Evolutionary conservation across 2,329 filamentous ascomycete genomes (phyloP).

Genomic region (Diaporthe ampelina): DNA sequence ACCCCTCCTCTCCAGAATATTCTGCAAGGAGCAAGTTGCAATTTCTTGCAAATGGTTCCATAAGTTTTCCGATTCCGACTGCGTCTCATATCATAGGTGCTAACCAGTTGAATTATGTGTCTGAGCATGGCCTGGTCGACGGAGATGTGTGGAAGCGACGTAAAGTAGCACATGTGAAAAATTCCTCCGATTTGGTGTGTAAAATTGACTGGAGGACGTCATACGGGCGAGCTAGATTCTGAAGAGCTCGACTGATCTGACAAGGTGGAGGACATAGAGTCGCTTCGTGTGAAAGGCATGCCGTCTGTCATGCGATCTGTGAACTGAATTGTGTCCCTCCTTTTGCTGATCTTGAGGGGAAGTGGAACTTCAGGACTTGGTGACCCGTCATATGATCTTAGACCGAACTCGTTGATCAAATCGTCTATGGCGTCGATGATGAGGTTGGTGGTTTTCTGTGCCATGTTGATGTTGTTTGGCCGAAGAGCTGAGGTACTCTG

Average conservation of each 20-base stretch:
- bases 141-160: not conserved
- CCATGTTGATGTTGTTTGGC: not conserved
- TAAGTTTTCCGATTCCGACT: not conserved
- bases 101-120: not conserved
- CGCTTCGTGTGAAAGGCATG: not conserved
- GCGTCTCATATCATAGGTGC: not conserved
- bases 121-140: not conserved
- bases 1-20: too few species aligned
- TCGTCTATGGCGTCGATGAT: constrained; percentile 17
- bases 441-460: not conserved
- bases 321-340: not conserved
- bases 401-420: constrained; percentile 1
- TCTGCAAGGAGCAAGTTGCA: not conserved
- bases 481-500: not conserved
- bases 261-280: constrained; percentile 2
- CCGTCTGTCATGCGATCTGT: not conserved
- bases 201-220: not conserved
- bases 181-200: not conserved
- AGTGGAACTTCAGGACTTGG: not conserved
- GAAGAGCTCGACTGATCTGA: constrained; percentile 1
- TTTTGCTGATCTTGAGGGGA: constrained; percentile 22
- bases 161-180: not conserved
- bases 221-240: not conserved
- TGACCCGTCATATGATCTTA: not conserved
- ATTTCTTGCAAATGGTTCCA: not conserved